phyloP scores from a whole-genome alignment of 495 filamentous ascomycete species.

The Pyronema domesticum region DNA sequence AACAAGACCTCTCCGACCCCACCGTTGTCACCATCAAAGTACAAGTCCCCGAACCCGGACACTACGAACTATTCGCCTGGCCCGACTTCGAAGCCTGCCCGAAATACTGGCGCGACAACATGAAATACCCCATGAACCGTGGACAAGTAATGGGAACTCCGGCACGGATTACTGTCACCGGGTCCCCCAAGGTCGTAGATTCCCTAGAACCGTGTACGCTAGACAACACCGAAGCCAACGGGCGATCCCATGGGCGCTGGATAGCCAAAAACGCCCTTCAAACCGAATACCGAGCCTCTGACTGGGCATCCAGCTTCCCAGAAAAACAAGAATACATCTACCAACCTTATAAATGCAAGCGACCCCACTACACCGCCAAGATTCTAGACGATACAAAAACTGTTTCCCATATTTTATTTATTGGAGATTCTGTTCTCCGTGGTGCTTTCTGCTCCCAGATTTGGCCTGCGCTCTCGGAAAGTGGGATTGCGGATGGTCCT shows the following conservation, averaged over 20 bases:
- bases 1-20: background rate
- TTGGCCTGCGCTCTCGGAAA: background rate
- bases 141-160: conserved; percentile 5
- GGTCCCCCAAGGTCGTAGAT: background rate
- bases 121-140: conserved; percentile 4
- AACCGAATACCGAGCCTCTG: background rate
- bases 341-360: conserved; percentile 8
- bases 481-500: background rate
- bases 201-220: background rate
- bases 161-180: background rate
- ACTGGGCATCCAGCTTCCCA: background rate
- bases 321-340: conserved; percentile 6
- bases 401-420: conserved; percentile 7
- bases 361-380: conserved; percentile 1
- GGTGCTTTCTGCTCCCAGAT: conserved; percentile 10
- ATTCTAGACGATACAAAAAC: background rate
- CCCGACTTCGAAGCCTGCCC: conserved; percentile 8
- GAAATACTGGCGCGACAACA: conserved; percentile 2
- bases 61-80: conserved; percentile 14
- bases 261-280: background rate
- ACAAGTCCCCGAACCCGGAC: conserved; percentile 7
- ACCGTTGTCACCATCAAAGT: background rate
- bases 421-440: conserved; percentile 6
- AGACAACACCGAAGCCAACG: background rate
- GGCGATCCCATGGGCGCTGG: background rate